Evolutionary conservation across 164 flowering plant genomes (phyloP).

Genomic region (Stephania yunnanensis): DNA sequence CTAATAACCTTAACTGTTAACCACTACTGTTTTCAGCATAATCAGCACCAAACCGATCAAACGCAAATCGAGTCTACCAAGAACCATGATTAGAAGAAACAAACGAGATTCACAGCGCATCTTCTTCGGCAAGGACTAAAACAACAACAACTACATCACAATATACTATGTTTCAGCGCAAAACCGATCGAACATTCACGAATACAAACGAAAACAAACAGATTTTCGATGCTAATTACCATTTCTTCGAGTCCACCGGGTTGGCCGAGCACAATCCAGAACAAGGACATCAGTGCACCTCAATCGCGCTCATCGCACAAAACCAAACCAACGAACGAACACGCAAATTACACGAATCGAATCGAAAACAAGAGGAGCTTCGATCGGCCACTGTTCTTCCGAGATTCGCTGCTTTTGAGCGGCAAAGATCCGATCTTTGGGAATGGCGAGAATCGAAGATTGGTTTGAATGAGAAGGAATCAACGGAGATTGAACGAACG

Average conservation of each 20-base stretch:
- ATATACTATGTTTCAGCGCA: too few relatives aligned
- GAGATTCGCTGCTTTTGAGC: not conserved
- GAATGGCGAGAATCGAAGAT: not conserved
- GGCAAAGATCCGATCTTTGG: not conserved
- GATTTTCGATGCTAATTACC: slow-evolving; percentile 29
- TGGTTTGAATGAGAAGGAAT: not conserved
- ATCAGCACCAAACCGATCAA: too few relatives aligned
- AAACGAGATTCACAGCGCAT: too few relatives aligned
- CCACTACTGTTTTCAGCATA: too few relatives aligned
- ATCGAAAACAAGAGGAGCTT: not conserved
- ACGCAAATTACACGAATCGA: not conserved
- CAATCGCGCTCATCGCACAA: slow-evolving; percentile 25
- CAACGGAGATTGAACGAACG: not conserved
- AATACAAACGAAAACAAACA: not conserved
- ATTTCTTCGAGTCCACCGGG: slow-evolving; percentile 46
- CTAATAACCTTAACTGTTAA: too few relatives aligned
- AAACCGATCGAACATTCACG: too few relatives aligned
- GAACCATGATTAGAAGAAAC: too few relatives aligned
- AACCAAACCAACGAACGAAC: not conserved
- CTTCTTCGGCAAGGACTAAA: too few relatives aligned
- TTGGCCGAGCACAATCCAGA: slow-evolving; percentile 39
- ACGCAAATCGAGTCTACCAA: too few relatives aligned
- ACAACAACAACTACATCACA: too few relatives aligned
- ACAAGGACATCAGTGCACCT: slow-evolving; percentile 44
- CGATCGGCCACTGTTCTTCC: not conserved